Conservation (phyloP, 2,329 filamentous ascomycete genomes). For the Exophiala aquamarina region DNA sequence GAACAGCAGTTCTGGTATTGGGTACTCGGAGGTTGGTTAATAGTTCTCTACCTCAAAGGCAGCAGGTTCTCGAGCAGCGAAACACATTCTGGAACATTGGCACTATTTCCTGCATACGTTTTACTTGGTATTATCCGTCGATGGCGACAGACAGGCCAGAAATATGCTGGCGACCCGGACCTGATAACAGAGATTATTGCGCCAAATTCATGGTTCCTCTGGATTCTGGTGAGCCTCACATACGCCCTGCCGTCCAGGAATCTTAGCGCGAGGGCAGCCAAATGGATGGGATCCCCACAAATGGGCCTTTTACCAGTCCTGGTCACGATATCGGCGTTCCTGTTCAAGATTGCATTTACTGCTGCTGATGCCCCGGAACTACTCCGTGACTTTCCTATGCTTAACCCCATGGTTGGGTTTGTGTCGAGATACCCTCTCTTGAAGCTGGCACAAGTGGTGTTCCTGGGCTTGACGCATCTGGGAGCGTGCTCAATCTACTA, state of each 20-base stretch:
- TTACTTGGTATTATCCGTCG: slow-evolving; percentile 67
- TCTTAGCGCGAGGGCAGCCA: slow-evolving; percentile 37
- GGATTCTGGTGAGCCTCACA: slow-evolving; percentile 67
- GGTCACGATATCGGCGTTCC: slow-evolving; percentile 59
- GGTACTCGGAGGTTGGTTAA: slow-evolving; percentile 56
- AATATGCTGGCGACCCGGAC: slow-evolving; percentile 87
- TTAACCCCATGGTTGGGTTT: slow-evolving; percentile 36
- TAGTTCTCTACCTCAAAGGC: slow-evolving; percentile 39
- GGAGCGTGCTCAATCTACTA: slow-evolving; percentile 25
- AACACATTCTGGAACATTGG: slow-evolving; percentile 11
- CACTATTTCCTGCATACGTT: slow-evolving; percentile 53
- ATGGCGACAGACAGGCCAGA: slow-evolving; percentile 98
- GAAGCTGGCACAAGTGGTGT: slow-evolving; percentile 52
- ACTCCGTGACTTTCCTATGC: slow-evolving; percentile 44
- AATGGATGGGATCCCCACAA: slow-evolving; percentile 22
- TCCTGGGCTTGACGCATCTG: slow-evolving; percentile 44
- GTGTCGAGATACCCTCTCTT: slow-evolving; percentile 35
- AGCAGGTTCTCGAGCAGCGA: slow-evolving; percentile 5
- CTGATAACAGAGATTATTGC: slow-evolving; percentile 72
- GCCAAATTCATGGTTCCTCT: slow-evolving; percentile 66
- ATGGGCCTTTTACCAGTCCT: slow-evolving; percentile 28
- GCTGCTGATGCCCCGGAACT: slow-evolving; percentile 85
- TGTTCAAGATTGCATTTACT: slow-evolving; percentile 90
- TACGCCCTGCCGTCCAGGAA: slow-evolving; percentile 62
- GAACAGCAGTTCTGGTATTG: slow-evolving; percentile 99